Conservation (phyloP, 2,329 filamentous ascomycete genomes). For the Myriosclerotinia duriaeana region DNA sequence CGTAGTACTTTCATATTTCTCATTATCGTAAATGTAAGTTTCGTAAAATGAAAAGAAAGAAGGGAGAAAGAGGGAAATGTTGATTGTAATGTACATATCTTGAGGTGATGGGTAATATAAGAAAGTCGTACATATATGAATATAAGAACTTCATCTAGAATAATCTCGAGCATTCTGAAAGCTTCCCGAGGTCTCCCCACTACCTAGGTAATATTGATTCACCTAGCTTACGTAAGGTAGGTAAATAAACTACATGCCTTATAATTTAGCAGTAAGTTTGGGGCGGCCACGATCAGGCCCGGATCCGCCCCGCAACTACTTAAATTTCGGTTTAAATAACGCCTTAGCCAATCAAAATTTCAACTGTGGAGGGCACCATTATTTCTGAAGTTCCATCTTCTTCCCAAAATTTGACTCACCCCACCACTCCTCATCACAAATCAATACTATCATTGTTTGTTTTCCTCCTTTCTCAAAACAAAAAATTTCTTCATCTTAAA, state of each 20-base stretch:
- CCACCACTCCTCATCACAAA: conserved; percentile 19
- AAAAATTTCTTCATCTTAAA: conserved; percentile 20
- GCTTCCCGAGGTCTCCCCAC: not conserved
- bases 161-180: conserved; percentile 21
- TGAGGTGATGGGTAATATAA: no score
- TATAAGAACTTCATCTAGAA: conserved; percentile 15
- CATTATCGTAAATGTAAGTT: conserved; percentile 13
- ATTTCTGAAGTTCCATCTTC: conserved; percentile 16
- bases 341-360: conserved; percentile 21
- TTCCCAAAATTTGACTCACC: conserved; percentile 24
- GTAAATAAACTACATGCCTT: not conserved
- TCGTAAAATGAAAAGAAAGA: no score
- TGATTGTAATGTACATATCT: not conserved
- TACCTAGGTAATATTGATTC: not conserved
- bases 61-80: not conserved
- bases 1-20: conserved; percentile 32
- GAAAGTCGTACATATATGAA: not conserved
- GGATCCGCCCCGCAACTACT: conserved; percentile 5
- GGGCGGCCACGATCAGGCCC: conserved; percentile 4
- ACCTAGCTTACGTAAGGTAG: not conserved
- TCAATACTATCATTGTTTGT: conserved; percentile 17
- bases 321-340: conserved; percentile 17
- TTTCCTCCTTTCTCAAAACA: conserved; percentile 3
- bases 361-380: conserved; percentile 16
- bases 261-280: not conserved